Conservation (phyloP, 208 protist genomes). For the Acanthamoeba triangularis region DNA sequence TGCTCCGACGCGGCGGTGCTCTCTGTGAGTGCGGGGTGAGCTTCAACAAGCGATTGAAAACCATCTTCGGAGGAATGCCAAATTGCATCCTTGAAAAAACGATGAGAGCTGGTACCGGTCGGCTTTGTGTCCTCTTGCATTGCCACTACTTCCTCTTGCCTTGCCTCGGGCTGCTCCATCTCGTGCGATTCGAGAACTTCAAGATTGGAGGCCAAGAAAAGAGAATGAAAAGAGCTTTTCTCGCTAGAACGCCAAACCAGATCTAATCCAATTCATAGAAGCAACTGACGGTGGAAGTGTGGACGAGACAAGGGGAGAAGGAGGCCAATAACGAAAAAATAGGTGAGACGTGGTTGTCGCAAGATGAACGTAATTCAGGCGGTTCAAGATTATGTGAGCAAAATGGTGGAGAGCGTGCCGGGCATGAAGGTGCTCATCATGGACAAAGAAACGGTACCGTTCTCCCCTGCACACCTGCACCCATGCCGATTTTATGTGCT, state of each 20-base stretch:
- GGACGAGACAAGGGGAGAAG: background rate
- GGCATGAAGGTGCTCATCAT: slow-evolving; percentile 98
- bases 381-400: slow-evolving; percentile 89
- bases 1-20: background rate
- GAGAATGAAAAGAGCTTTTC: background rate
- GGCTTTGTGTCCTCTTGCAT: too few species aligned
- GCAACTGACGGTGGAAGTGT: too few species aligned
- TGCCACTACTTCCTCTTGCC: too few species aligned
- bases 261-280: background rate
- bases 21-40: too few species aligned
- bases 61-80: too few species aligned
- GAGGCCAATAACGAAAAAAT: background rate
- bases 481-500: too few species aligned
- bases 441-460: slow-evolving; percentile 94
- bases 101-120: too few species aligned
- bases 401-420: slow-evolving; percentile 86
- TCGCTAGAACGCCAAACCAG: background rate
- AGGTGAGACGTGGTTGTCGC: background rate
- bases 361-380: slow-evolving; percentile 85
- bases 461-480: background rate
- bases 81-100: too few species aligned
- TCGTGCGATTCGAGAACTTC: background rate
- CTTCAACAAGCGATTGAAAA: too few species aligned
- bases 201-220: background rate
- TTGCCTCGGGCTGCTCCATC: too few species aligned